Evolutionary conservation across 139 green algal species (phyloP), one percentile per base, ranked within the genome.

Genomic region (Tetradesmus lagerheimii): DNA sequence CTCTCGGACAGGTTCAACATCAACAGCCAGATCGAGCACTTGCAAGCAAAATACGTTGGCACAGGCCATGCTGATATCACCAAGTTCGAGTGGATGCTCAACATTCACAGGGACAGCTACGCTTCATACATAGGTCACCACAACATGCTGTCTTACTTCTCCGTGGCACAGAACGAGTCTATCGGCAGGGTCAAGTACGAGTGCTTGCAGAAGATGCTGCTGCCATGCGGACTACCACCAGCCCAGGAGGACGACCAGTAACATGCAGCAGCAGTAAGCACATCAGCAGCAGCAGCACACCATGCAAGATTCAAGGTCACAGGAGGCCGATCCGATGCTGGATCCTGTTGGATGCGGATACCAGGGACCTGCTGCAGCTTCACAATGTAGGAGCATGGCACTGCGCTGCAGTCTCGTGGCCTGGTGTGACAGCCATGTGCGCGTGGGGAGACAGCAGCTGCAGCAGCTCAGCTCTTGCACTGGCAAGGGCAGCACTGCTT

Each of bases 1-100:
- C 91, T 97, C 0, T 90, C 94, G 0, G 98, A 99, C 86, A 94
- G 98, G n/a, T 97, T 99, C 89, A 99, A 98, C 87, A 99, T 99
- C 93, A 99, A 99, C 91, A 96, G 93, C n/a, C 98, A 99, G 93
- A 95, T 99, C n/a, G 98, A 99, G 93, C 97, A 99, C 88, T 85
- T 99, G 83, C 97, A 99, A 90, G 95, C 98, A 4, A 99, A 99
- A 89, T 98, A 99, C 87, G 97, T 99, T 35, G 98, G 98, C 84
- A 99, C 98, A 31, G 88, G 87, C 35, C 97, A 98, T 91, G 91
- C 97, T 29, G 97, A 99, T 91, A 92, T 97, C 16, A 97, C 90
- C 85, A 93, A 96, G 85, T 99, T 99, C 80, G 98, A 99, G 94
- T 99, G 98, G 98, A 94, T 96, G 5, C 89, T 99, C 9, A 99